Base-by-base conservation (phyloP, 2,329 filamentous ascomycete species). In the Ascochyta koolunga region DNA sequence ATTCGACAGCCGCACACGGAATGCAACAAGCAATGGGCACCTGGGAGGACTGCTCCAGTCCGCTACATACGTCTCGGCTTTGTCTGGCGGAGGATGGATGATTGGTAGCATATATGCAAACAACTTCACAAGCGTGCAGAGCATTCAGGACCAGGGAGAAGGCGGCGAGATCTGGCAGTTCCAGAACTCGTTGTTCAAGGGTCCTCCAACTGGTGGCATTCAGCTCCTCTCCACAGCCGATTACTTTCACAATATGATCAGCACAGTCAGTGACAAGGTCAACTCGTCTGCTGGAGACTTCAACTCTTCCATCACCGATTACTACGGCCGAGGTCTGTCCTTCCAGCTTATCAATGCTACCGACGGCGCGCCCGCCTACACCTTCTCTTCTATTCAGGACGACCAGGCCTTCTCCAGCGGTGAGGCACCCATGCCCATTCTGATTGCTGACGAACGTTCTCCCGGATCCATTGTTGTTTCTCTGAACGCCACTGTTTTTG, bases 1-100 rank as follows among this genome's bases (percentile, higher is more conserved):
- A 0, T 93, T 91, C 61, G 92, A 96, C 72, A 83, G 76, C 64
- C 84, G 92, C 18, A 92, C 89, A 0, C 71, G 79, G 0, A 84
- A 85, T 50, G 79, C 86, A 2, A 89, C 85, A 0, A 76, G 66
- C 7, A 67, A 77, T 3, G 90, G 90, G 4, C 89, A 91, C 41
- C 79, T 96, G 21, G 90, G 91, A 44, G 92, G 92, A 4, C 77
- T 96, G 59, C 78, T 96, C 58, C 92, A 96, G 77, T 83, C 89
- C 3, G 77, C 90, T 0, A 96, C 91, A 0, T 96, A 96, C 69
- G 73, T 96, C 11, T 82, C 90, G 2, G 91, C 90, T 8, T 80
- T 96, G 3, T 93, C 90, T 7, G 91, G 92, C 25, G 91, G 91
- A 48, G 86, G 87, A 45, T 96, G 92, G 92, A 80, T 96, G 16